Base-by-base conservation (phyloP, 139 green algal species). In the Volvox reticuliferus region DNA sequence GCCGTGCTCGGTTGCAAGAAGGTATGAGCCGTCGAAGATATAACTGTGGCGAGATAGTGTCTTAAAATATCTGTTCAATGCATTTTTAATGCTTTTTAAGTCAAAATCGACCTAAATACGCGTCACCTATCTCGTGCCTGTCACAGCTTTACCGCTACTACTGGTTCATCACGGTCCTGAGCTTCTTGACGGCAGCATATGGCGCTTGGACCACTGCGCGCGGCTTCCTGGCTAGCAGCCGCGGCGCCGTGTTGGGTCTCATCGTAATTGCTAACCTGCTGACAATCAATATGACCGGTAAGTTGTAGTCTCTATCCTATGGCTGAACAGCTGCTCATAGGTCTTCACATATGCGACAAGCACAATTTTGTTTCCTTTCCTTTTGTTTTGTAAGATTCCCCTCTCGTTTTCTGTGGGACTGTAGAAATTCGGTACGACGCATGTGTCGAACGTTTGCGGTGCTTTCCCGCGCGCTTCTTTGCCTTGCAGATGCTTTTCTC, bases 101-200 rank as follows among this genome's bases (percentile, higher is more conserved):
- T 32, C 67, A 12, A 75, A 5, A 9, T 55, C 9, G 44, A 55
- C 44, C 44, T 55, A 9, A 5, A 5, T 55, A 14, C 12, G 67
- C 67, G 24, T 75, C 24, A 32, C 1, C 0, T 68, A 67, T 86
- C 37, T 13, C 50, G 37, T 50, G 30, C n/a, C 55, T 24, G 26
- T 19, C n/a, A 50, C 85, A 89, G 85, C 37, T 89, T 21, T 89
- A 89, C n/a, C 85, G 85, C 44, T 89, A 82, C 69, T 89, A 82
- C 28, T 89, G 85, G 85, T 89, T 82, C 37, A 82, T 89, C 69
- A 89, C 85, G 9, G 26, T 71, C 17, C 37, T 89, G 1, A 63
- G 26, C 69, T 61, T 82, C 18, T 67, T 89, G 14, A 35, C 44
- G 1, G 44, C 24, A 32, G 28, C 35, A 0, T 82, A 75, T 30